Conservation (phyloP, 345 rosid species). For the Dipteronia sinensis region DNA sequence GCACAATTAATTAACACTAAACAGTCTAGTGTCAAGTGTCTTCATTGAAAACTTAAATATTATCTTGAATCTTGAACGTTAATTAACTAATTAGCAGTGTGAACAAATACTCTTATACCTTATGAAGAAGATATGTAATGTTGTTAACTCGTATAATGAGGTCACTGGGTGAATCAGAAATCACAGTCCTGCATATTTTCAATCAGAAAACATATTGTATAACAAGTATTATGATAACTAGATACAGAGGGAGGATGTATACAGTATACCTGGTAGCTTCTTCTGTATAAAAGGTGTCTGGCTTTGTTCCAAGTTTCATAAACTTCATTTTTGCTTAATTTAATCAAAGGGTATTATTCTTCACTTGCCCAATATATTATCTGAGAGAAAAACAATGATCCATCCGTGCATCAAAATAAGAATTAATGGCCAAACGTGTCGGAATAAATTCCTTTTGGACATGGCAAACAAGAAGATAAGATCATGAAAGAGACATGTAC, state of each 20-base stretch:
- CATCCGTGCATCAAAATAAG: background rate
- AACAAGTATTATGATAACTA: background rate
- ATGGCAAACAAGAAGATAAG: constrained; percentile 19
- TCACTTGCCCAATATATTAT: constrained; percentile 19
- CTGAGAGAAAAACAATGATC: constrained; percentile 16
- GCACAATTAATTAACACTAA: constrained; percentile 20
- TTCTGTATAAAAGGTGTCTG: constrained; percentile 89
- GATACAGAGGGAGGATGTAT: background rate
- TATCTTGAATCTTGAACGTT: too few relatives aligned
- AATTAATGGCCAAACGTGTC: background rate
- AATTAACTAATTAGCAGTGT: too few relatives aligned
- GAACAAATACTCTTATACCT: constrained; percentile 43
- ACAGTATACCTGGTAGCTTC: constrained; percentile 84
- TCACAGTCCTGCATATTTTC: constrained; percentile 60
- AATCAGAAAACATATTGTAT: background rate
- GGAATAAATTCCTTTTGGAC: constrained; percentile 6
- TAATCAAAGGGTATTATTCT: constrained; percentile 5
- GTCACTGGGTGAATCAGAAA: constrained; percentile 67
- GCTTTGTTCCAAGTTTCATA: constrained; percentile 91
- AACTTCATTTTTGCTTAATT: constrained; percentile 72
- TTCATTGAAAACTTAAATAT: too few relatives aligned
- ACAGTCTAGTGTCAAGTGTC: too few relatives aligned
- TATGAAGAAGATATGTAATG: constrained; percentile 72
- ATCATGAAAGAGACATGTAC: background rate
- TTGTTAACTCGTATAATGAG: constrained; percentile 65